Evolutionary conservation across 2,329 filamentous ascomycete species (phyloP).

Genomic region (Stemphylium beticola): DNA sequence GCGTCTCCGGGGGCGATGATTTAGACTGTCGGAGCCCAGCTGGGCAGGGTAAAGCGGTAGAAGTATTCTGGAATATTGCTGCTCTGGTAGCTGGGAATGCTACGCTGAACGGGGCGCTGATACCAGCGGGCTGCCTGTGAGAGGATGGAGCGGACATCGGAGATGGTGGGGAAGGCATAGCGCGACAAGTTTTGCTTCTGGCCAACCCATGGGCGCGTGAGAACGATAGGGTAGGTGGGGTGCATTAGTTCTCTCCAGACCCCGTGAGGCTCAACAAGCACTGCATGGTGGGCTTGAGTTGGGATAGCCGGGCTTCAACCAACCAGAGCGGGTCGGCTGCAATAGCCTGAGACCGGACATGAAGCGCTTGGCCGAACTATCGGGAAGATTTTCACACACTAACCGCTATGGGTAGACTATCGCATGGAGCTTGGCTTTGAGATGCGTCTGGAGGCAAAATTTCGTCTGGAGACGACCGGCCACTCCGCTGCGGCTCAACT

Average conservation of each 20-base stretch:
- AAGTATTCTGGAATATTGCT: conserved; percentile 26
- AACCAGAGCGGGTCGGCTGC: conserved; percentile 11
- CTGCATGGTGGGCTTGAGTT: conserved; percentile 24
- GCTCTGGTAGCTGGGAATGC: conserved; percentile 3
- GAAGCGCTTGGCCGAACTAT: conserved; percentile 29
- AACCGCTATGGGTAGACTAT: not conserved
- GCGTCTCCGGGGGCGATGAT: not conserved
- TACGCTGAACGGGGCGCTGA: conserved; percentile 7
- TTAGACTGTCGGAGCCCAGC: not conserved
- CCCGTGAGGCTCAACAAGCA: conserved; percentile 38
- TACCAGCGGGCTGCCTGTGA: conserved; percentile 14
- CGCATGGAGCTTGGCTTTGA: not conserved
- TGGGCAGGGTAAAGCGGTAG: conserved; percentile 9
- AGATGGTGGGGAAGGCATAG: conserved; percentile 12
- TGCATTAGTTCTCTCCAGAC: conserved; percentile 31
- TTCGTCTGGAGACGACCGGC: conserved; percentile 2
- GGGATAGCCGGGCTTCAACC: conserved; percentile 22
- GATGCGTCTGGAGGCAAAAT: conserved; percentile 9
- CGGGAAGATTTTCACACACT: conserved; percentile 27
- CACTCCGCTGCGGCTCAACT: conserved; percentile 13
- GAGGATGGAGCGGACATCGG: conserved; percentile 10
- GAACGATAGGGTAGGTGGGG: conserved; percentile 27
- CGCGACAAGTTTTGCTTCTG: conserved; percentile 33
- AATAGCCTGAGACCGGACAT: conserved; percentile 3
- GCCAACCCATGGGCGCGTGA: conserved; percentile 19